Evolutionary conservation across 2,329 filamentous ascomycete species (phyloP), one percentile per base, ranked within the genome.

Genomic region (Neonectria faginata): DNA sequence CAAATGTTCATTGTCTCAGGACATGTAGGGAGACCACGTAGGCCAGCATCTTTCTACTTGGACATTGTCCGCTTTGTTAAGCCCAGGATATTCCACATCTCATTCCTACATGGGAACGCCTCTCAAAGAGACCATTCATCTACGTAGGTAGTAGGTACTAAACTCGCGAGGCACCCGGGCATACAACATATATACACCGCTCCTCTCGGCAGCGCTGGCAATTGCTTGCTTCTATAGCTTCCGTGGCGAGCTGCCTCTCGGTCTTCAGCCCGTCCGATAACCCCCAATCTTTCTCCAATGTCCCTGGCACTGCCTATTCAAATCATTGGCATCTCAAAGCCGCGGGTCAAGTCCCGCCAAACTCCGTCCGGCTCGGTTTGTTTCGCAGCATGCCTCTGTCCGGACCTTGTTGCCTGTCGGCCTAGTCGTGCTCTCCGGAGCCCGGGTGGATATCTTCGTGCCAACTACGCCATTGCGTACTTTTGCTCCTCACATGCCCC

Each of bases 151-250:
- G 4, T 20, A 42, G 8, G 16, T 20, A 42, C 29, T 29, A 45
- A 44, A 47, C 42, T 31, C n/a, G 22, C 22, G 36, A 44, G n/a
- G 47, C 22, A 44, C 20, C 16, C 20, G 16, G 50, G 31, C 11
- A 20, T 54, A n/a, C 22, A 41, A 18, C 52, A 42, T 22, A 55
- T 54, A 42, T 42, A 52, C 27, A 50, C 51, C 45, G 47, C 20
- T 53, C 29, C 41, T 55, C 50, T 57, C 50, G 42, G 60, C 42
- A 47, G 55, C 50, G 44, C 51, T 50, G 55, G 55, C 50, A 63
- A 59, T 59, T 44, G 60, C 25, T 59, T 63, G 60, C 60, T 25
- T 52, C 56, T 29, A 59, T 41, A 50, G 36, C 56, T 51, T 58
- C 56, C 27, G 18, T 39, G 31, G 22, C 27, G 20, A 48, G 22